Conservation (phyloP, 306 rosid genomes). For the Urtica urens region DNA sequence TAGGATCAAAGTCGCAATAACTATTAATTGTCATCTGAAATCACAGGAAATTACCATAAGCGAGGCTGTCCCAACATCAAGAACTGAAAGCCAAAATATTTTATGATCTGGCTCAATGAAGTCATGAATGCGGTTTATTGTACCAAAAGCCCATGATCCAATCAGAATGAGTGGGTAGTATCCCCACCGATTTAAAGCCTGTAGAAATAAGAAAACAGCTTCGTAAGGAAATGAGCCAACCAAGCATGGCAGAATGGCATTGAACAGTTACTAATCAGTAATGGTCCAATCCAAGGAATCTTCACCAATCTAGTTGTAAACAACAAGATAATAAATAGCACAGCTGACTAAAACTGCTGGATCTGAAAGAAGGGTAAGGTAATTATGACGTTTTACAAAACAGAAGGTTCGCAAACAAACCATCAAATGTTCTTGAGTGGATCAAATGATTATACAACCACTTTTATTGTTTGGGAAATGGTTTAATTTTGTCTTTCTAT, state of each 20-base stretch:
- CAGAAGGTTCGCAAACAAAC: no score
- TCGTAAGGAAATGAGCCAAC: not conserved
- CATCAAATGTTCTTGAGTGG: no score
- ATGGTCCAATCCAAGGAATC: no score
- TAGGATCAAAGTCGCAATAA: not conserved
- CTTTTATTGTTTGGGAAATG: no score
- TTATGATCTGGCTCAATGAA: slow-evolving; percentile 77
- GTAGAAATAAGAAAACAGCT: slow-evolving; percentile 8
- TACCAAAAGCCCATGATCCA: slow-evolving; percentile 93
- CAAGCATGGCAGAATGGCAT: no score
- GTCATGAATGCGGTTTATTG: slow-evolving; percentile 86
- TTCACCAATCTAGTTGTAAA: no score
- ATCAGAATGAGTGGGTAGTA: slow-evolving; percentile 92
- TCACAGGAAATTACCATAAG: slow-evolving; percentile 59
- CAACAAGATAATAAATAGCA: no score
- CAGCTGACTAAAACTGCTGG: no score
- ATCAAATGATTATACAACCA: no score
- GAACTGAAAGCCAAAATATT: slow-evolving; percentile 90
- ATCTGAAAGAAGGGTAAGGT: no score
- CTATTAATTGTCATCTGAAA: not conserved
- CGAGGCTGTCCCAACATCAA: slow-evolving; percentile 80
- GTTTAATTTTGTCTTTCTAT: not conserved
- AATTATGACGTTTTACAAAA: no score
- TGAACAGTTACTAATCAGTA: no score
- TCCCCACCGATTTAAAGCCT: slow-evolving; percentile 95